Evolutionary conservation across 306 rosid genomes (phyloP), one percentile per base, ranked within the genome.

Genomic region (Astragalus membranaceus): DNA sequence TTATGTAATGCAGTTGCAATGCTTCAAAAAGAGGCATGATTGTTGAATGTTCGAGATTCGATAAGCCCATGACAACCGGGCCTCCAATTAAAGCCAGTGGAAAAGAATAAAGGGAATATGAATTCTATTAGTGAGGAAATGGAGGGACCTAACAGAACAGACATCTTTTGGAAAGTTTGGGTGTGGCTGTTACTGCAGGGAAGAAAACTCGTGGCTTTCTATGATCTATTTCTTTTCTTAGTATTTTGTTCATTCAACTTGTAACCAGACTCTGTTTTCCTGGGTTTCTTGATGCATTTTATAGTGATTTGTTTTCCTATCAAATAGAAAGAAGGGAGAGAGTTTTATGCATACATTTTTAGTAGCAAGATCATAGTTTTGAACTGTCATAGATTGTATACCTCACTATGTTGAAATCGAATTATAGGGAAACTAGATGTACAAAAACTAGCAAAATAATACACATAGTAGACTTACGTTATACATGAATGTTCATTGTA

Each of bases 21-120:
- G 36, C 64, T 69, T 74, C 32, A 53, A 69, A 74, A 69, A 55
- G 70, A 66, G 75, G 75, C 75, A 60, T 66, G 44, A 44, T 75
- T 65, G 49, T 65, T 58, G 55, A 35, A 12, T 70, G 68, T 47
- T 49, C 41, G 44, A 17, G 49, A 41, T 57, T 32, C 8, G 30
- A 41, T 41, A 41, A 41, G 46, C 46, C 46, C 12, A 26, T 41
- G 9, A 41, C 46, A 41, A 10, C 4, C 6, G 46, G 46, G 9
- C 12, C 46, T 41, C 46, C 46, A 10, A 41, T 41, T 11, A 41
- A 41, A 41, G n/a, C 46, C 11, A 41, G 2, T 4, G 0, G 46
- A 41, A 7, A 41, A 41, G 46, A 41, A 41, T 2, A 41, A 41
- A 41, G 12, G 46, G 46, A 41, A 41, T 41, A 41, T 12, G 46